A percentile compares a stretch with the other conserved stretches of the same genome.
These are phyloP conservation scores for Myriosclerotinia duriaeana DNA, from an alignment of 2,329 filamentous ascomycete species.

Conservation along the genomic window DNA sequence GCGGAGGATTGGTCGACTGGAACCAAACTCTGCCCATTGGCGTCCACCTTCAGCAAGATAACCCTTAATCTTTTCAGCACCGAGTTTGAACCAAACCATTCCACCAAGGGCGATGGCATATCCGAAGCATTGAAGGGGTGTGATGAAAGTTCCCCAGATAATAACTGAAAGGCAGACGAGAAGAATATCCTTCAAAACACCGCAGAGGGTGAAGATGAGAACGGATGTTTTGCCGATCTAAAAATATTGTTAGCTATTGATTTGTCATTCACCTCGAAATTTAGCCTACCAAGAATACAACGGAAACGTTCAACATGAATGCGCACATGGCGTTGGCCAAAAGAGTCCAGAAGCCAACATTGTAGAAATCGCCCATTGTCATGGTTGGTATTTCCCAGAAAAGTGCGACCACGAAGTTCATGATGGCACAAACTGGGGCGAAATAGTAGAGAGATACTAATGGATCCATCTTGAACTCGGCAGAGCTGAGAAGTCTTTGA, in stretches of 20 bases:
- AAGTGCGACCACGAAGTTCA: slow-evolving; percentile 74
- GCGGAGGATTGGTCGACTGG: slow-evolving; percentile 71
- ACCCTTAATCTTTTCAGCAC: slow-evolving; percentile 78
- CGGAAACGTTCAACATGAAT: slow-evolving; percentile 80
- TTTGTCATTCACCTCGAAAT: background rate
- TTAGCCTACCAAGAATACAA: slow-evolving; percentile 74
- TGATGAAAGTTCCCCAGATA: slow-evolving; percentile 76
- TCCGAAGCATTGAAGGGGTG: slow-evolving; percentile 75
- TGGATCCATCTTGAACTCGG: slow-evolving; percentile 90
- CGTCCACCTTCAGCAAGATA: slow-evolving; percentile 71
- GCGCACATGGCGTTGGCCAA: slow-evolving; percentile 75
- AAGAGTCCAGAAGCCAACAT: slow-evolving; percentile 71
- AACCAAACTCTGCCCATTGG: slow-evolving; percentile 84
- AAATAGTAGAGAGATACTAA: slow-evolving; percentile 89
- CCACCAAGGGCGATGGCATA: slow-evolving; percentile 77
- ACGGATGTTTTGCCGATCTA: slow-evolving; percentile 87
- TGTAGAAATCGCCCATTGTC: slow-evolving; percentile 67
- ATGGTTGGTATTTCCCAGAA: slow-evolving; percentile 72
- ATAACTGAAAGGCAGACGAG: slow-evolving; percentile 77
- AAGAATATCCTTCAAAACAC: slow-evolving; percentile 85
- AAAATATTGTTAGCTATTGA: slow-evolving; percentile 13
- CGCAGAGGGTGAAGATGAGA: slow-evolving; percentile 81
- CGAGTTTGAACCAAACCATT: slow-evolving; percentile 85
- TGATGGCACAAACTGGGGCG: slow-evolving; percentile 76
- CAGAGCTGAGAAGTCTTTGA: slow-evolving; percentile 74